Conservation (phyloP, 2,329 filamentous ascomycete genomes). For the Corinectria fuckeliana region DNA sequence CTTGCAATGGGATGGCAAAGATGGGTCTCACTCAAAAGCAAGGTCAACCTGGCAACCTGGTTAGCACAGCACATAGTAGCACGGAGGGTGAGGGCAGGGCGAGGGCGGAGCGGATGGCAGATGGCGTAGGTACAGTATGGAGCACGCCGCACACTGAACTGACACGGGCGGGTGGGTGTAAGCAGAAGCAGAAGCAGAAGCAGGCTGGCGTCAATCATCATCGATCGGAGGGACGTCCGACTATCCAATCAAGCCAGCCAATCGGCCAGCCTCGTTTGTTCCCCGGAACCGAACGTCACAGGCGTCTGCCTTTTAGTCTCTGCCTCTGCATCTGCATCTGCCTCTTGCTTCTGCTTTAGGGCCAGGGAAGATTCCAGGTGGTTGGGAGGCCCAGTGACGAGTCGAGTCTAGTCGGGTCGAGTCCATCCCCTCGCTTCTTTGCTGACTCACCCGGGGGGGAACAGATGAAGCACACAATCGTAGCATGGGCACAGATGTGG, state of each 20-base stretch:
- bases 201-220: conserved; percentile 16
- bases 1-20: background rate
- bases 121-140: background rate
- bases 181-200: too few species aligned
- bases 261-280: conserved; percentile 5
- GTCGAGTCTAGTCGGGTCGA: too few species aligned
- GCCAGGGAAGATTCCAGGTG: background rate
- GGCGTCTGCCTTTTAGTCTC: background rate
- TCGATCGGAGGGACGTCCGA: too few species aligned
- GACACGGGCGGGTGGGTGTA: background rate
- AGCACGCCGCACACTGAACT: too few species aligned
- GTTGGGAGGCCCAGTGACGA: conserved; percentile 2
- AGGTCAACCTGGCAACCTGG: too few species aligned
- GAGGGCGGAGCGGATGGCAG: too few species aligned
- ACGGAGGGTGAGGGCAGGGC: too few species aligned
- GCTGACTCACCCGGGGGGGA: background rate
- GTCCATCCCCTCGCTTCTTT: conserved; percentile 1
- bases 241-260: conserved; percentile 10
- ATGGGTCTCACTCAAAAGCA: background rate
- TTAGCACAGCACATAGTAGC: background rate
- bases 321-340: conserved; percentile 1
- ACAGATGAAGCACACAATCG: background rate
- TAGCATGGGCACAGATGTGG: background rate
- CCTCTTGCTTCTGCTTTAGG: background rate
- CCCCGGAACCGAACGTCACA: conserved; percentile 2